Percentiles rank a stretch among this genome's conserved stretches.
Evolutionary conservation across 2,329 filamentous ascomycete species (phyloP).

Genomic region (Dichotomopilus funicola): DNA sequence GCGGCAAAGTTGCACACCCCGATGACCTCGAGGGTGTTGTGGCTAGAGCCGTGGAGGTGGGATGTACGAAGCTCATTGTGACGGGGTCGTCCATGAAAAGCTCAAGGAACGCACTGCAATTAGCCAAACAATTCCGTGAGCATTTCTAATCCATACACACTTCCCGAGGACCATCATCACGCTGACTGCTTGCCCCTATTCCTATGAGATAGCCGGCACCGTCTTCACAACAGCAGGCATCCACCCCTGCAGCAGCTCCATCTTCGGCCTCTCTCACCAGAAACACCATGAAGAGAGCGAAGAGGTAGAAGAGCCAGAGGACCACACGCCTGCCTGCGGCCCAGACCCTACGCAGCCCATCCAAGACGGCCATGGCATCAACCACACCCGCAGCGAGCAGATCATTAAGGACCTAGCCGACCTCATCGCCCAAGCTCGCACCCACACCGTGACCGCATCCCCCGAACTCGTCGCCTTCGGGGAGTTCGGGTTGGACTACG

Average conservation of each 20-base stretch:
- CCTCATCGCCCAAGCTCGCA: constrained; percentile 55
- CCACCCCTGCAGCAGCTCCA: constrained; percentile 80
- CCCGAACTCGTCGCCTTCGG: constrained; percentile 72
- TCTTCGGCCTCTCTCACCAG: constrained; percentile 57
- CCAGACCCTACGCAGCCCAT: constrained; percentile 42
- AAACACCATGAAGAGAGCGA: constrained; percentile 40
- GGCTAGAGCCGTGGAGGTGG: constrained; percentile 67
- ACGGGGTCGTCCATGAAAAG: constrained; percentile 84
- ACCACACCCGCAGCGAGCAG: constrained; percentile 37
- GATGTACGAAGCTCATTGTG: constrained; percentile 84
- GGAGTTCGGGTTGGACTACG: constrained; percentile 95
- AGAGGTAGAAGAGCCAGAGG: constrained; percentile 30
- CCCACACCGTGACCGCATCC: constrained; percentile 30
- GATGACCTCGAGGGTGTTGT: constrained; percentile 72
- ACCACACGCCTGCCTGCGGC: constrained; percentile 48
- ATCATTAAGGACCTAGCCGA: constrained; percentile 55
- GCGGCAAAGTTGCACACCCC: constrained; percentile 68
- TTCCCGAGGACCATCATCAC: neutral
- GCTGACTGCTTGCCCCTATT: constrained; percentile 3
- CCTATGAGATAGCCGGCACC: constrained; percentile 52
- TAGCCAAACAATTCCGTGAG: constrained; percentile 16
- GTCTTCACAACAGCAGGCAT: constrained; percentile 91
- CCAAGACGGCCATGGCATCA: constrained; percentile 40
- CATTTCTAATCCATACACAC: neutral
- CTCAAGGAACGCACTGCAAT: constrained; percentile 48